phyloP scores from a whole-genome alignment of 2,329 filamentous ascomycete genomes.

The Hymenoscyphus infarciens region DNA sequence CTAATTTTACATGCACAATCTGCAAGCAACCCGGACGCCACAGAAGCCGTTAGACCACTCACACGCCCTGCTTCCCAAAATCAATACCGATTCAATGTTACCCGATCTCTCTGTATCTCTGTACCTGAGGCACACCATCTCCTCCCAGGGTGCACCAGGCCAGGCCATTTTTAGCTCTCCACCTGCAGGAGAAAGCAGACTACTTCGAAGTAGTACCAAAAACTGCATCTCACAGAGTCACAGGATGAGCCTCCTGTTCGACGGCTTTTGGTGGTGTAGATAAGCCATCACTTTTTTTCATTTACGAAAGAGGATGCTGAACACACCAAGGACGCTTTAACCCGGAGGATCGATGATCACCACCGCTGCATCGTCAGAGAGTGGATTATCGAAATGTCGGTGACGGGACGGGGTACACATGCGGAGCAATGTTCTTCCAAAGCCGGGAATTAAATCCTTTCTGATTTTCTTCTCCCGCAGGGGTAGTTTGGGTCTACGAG shows the following conservation, averaged over 20 bases:
- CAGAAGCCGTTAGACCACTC: background rate
- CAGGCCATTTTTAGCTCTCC: background rate
- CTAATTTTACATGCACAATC: conserved; percentile 1
- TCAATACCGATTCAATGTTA: background rate
- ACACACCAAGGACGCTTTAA: background rate
- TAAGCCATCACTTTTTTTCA: too few relatives aligned
- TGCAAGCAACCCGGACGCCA: conserved; percentile 1
- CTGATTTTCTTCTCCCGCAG: too few relatives aligned
- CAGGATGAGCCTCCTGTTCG: background rate
- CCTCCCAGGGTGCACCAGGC: background rate
- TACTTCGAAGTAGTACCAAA: too few relatives aligned
- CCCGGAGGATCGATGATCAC: background rate
- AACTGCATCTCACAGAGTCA: background rate
- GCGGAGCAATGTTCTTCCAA: background rate
- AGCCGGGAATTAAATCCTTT: background rate
- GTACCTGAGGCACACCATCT: background rate
- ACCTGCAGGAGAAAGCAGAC: too few relatives aligned
- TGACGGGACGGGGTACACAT: background rate
- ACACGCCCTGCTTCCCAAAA: background rate
- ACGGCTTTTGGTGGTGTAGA: background rate
- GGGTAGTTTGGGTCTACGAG: too few relatives aligned
- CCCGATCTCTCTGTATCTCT: background rate
- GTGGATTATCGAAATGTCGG: background rate
- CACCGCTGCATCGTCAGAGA: background rate
- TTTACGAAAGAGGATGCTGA: background rate